Conservation (phyloP, 106 monocot genomes). For the Dendrobium catenatum region DNA sequence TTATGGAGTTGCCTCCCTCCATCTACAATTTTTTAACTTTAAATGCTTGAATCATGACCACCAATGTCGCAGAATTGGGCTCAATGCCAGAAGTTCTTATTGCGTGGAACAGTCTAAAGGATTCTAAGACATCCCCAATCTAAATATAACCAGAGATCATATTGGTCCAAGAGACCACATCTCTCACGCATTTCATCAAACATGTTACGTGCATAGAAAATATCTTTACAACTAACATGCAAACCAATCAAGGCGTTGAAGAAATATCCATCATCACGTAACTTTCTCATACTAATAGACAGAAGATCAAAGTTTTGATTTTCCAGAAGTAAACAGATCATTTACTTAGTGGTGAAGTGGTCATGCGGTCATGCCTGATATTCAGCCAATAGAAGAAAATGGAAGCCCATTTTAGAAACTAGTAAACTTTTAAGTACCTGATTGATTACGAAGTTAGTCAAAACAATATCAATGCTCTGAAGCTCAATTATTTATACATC, state of each 20-base stretch:
- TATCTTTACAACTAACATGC: conserved; percentile 6
- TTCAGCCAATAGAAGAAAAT: no score
- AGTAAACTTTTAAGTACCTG: no score
- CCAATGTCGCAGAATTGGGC: conserved; percentile 35
- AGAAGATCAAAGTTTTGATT: no score
- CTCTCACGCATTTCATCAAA: conserved; percentile 53
- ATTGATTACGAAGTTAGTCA: no score
- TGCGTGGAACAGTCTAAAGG: conserved; percentile 15
- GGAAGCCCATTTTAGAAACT: no score
- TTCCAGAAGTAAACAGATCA: no score
- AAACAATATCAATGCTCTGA: no score
- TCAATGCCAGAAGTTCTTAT: conserved; percentile 23
- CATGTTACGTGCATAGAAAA: conserved; percentile 17
- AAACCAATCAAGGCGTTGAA: conserved; percentile 36
- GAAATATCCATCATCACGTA: conserved; percentile 24
- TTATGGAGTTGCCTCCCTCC: conserved; percentile 23
- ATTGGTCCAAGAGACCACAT: conserved; percentile 61
- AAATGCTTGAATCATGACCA: conserved; percentile 23
- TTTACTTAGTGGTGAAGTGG: no score
- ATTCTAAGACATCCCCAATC: conserved; percentile 7
- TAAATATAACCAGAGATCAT: conserved; percentile 29
- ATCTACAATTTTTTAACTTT: not conserved
- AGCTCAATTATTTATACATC: no score
- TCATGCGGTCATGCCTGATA: no score
- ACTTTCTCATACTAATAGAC: no score